A percentile compares a stretch with the other conserved stretches of the same genome.
Conservation (phyloP, 2,329 filamentous ascomycete species). For the Zalaria obscura region DNA sequence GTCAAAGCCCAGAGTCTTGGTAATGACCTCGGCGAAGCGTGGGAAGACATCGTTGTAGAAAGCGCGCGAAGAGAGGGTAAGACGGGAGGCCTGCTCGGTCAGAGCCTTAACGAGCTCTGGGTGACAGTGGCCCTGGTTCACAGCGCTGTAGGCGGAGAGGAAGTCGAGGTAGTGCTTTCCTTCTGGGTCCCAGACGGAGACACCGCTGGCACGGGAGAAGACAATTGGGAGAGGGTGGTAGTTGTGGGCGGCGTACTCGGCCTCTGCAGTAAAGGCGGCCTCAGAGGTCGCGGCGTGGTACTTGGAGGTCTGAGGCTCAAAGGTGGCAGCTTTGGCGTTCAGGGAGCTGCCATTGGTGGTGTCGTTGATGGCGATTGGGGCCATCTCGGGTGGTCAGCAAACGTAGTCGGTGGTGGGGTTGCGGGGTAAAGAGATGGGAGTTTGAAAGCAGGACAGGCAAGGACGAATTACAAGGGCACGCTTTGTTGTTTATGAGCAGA, state of each 20-base stretch:
- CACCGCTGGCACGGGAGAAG: constrained; percentile 72
- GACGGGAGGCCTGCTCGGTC: constrained; percentile 71
- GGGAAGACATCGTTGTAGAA: constrained; percentile 99
- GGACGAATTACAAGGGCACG: no score
- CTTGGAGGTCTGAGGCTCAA: constrained; percentile 26
- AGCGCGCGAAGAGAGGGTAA: constrained; percentile 85
- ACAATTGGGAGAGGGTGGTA: constrained; percentile 95
- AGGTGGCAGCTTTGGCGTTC: constrained; percentile 27
- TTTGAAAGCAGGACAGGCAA: no score
- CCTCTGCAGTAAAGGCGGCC: constrained; percentile 66
- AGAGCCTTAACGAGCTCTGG: constrained; percentile 87
- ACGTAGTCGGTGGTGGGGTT: not conserved
- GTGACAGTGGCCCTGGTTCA: constrained; percentile 97
- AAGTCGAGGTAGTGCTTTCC: constrained; percentile 86
- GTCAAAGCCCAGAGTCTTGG: constrained; percentile 80
- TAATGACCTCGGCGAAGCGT: constrained; percentile 85
- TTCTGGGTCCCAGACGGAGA: constrained; percentile 93
- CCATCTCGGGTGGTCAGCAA: constrained; percentile 11
- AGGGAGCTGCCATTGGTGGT: constrained; percentile 12
- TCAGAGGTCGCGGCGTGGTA: constrained; percentile 69
- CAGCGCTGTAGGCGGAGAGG: constrained; percentile 91
- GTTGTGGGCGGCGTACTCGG: constrained; percentile 87
- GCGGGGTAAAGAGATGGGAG: not conserved
- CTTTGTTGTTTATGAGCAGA: no score
- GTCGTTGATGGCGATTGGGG: constrained; percentile 20